Evolutionary conservation across 2,329 filamentous ascomycete species (phyloP).

Genomic region (Exophiala lecanii-corni): DNA sequence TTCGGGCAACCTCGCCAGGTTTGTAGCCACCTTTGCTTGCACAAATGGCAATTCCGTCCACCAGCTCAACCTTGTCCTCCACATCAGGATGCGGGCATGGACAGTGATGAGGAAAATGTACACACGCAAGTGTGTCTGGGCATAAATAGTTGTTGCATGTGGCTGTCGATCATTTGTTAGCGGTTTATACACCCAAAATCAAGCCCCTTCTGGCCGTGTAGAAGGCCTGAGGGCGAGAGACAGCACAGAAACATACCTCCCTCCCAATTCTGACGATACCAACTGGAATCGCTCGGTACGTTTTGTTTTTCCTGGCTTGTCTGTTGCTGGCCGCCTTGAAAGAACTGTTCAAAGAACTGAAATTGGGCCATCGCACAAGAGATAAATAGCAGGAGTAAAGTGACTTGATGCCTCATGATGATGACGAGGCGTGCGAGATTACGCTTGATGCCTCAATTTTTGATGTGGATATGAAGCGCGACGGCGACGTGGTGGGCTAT

Average conservation of each 20-base stretch:
- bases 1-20: conserved; percentile 42
- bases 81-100: conserved; percentile 76
- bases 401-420: conserved; percentile 14
- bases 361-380: conserved; percentile 70
- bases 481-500: too few species aligned
- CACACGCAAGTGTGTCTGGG: conserved; percentile 88
- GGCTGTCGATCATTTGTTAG: too few species aligned
- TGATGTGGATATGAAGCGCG: too few species aligned
- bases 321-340: conserved; percentile 53
- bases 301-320: conserved; percentile 66
- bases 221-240: too few species aligned
- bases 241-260: conserved; percentile 27
- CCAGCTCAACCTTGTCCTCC: conserved; percentile 70
- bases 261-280: conserved; percentile 70
- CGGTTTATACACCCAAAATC: too few species aligned
- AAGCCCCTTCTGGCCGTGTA: too few species aligned
- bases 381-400: conserved; percentile 54
- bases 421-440: conserved; percentile 16
- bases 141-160: conserved; percentile 91
- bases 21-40: conserved; percentile 47
- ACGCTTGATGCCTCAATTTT: too few species aligned
- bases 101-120: conserved; percentile 95
- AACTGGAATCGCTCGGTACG: conserved; percentile 73
- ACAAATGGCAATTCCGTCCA: conserved; percentile 46
- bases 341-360: conserved; percentile 98